Conservation (phyloP, 2,329 filamentous ascomycete species). For the Neonectria coccinea region DNA sequence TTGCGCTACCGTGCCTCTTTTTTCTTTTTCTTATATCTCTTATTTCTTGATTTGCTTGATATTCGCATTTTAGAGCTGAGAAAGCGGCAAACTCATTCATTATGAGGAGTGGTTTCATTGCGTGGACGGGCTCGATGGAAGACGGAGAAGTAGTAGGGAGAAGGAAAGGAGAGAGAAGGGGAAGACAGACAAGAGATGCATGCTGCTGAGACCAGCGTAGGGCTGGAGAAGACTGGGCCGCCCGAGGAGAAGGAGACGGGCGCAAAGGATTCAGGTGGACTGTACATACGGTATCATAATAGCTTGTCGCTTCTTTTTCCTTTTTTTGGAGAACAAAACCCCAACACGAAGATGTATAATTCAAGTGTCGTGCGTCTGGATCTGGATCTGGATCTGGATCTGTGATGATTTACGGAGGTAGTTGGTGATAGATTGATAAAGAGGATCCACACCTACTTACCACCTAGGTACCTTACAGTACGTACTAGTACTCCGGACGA, state of each 20-base stretch:
- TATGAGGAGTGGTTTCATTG: constrained; percentile 43
- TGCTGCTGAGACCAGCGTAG: constrained; percentile 8
- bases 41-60: constrained; percentile 38
- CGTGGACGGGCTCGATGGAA: constrained; percentile 13
- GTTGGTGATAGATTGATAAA: neutral
- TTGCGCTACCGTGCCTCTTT: constrained; percentile 41
- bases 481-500: no score
- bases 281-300: constrained; percentile 46
- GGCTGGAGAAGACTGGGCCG: constrained; percentile 7
- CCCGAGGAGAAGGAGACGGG: constrained; percentile 24
- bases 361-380: neutral
- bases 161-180: constrained; percentile 14
- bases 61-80: constrained; percentile 49
- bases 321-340: constrained; percentile 44
- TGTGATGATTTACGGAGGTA: neutral
- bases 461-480: no score
- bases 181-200: constrained; percentile 3
- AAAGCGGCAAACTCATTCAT: constrained; percentile 45
- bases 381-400: neutral
- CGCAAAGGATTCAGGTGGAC: constrained; percentile 24
- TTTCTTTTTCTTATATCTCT: constrained; percentile 35
- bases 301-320: constrained; percentile 39
- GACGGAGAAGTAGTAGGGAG: constrained; percentile 20
- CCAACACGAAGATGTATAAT: constrained; percentile 39
- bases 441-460: no score